Evolutionary conservation across 768 basidiomycete genomes (phyloP), one percentile per base, ranked within the genome.

Genomic region (Hygrophorus pudorinus): DNA sequence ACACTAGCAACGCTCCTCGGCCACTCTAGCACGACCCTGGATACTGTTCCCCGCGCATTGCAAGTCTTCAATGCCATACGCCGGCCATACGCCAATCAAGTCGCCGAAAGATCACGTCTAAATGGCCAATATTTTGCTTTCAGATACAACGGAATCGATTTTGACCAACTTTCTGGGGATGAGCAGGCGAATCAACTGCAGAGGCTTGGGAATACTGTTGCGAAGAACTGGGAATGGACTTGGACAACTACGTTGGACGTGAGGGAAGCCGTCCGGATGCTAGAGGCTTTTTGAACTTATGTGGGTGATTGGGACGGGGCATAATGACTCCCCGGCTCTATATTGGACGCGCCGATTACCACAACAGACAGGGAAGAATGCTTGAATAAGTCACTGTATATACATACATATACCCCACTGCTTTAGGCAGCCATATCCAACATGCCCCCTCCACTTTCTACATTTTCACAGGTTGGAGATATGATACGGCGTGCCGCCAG

Each of bases 151-250:
- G 20, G 54, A 63, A 31, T 61, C 65, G 31, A 54, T 61, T 45
- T 13, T 28, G 7, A 41, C 10, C 4, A 14, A n/a, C 10, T 18
- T 11, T 5, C 37, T 11, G 37, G 37, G 3, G 37, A 38, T 13
- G 37, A 14, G 37, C 12, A 13, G 37, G 20, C 35, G n/a, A 36
- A 36, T 36, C 35, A 13, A 14, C n/a, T 76, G 8, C 52, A 63
- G 13, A 52, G 65, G 30, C 54, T 79, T 2, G 66, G 64, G 6
- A 54, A 63, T 27, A 56, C 56, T 10, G 56, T 81, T 18, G 67
- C 65, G 11, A 65, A 64, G 53, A 73, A 69, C 40, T 79, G 76
- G 77, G 73, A 75, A 46, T 84, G 81, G 81, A 58, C 70, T 6
- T 79, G 77, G 77, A 61, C 62, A 5, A 68, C 73, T 14, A 70